These are phyloP conservation scores for Arabidopsis suecica DNA, from an alignment of 345 rosid genomes.

Conservation along the genomic window DNA sequence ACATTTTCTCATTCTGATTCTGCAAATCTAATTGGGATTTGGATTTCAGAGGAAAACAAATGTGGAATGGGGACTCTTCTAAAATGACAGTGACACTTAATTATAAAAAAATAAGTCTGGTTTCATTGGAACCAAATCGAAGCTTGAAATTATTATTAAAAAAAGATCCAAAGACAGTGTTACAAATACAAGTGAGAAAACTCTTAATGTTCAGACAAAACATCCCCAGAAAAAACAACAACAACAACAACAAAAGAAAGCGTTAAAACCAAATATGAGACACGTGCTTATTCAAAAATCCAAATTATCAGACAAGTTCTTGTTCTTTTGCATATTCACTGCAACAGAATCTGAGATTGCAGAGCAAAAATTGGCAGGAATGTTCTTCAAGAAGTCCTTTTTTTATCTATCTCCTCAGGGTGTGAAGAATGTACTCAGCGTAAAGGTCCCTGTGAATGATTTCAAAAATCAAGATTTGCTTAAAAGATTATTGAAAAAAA, in stretches of 20 bases:
- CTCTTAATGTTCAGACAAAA: slow-evolving; percentile 23
- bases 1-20: slow-evolving; percentile 38
- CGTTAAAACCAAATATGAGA: slow-evolving; percentile 13
- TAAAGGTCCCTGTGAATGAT: slow-evolving; percentile 81
- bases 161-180: neutral
- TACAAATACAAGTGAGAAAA: slow-evolving; percentile 11
- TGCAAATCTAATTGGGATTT: slow-evolving; percentile 36
- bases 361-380: slow-evolving; percentile 33
- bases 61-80: slow-evolving; percentile 6
- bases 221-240: slow-evolving; percentile 5
- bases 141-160: neutral
- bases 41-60: slow-evolving; percentile 20
- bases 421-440: slow-evolving; percentile 79
- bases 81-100: slow-evolving; percentile 24
- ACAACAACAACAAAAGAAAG: neutral
- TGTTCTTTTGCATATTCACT: slow-evolving; percentile 15
- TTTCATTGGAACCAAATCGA: slow-evolving; percentile 36
- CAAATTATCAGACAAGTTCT: slow-evolving; percentile 26
- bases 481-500: neutral
- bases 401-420: slow-evolving; percentile 63
- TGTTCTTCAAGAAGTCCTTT: slow-evolving; percentile 10
- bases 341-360: slow-evolving; percentile 38
- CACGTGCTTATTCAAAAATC: slow-evolving; percentile 39
- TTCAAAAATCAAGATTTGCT: slow-evolving; percentile 16
- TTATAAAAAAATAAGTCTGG: slow-evolving; percentile 5